Base-by-base conservation (phyloP, 2,329 filamentous ascomycete genomes). In the Plectosphaerella plurivora region DNA sequence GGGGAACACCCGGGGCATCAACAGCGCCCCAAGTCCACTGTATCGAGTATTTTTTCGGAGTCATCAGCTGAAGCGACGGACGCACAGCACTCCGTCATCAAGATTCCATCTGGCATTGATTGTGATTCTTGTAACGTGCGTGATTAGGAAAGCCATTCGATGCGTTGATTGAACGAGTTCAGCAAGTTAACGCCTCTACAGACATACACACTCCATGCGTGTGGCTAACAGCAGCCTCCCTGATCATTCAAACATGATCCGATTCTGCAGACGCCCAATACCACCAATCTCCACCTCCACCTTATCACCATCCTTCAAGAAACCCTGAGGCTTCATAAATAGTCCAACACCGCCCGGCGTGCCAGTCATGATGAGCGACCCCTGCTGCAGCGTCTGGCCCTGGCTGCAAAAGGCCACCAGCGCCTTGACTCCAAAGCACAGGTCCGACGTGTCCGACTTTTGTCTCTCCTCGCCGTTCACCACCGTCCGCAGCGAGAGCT, bases 381-480 rank as follows among this genome's bases (percentile, higher is more conserved):
- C 72, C 1, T 64, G 59, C 3, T 61, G 68, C 4, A 75, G 63
- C 2, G 72, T 76, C 0, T 73, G 73, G 16, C 73, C 66, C 54
- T 74, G 72, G 0, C 72, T 74, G 11, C 73, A 51, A 51, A 73
- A 74, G 62, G 66, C 71, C 33, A 75, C 61, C 3, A 75, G 58
- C 56, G 71, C 66, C 1, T 74, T 68, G 10, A 84, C 72, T 18
- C 64, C 71, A 60, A 82, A 82, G 52, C 82, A 81, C 22, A 82
- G 65, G 37, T 82, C 78, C 65, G 61, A 57, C 6, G 63, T 52
- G 14, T 53, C 55, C 24, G 61, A 72, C 52, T 75, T 73, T 63
- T 83, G 80, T 60, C 82, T 63, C 14, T 77, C 71, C 35, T 72
- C 69, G 12, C 75, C 77, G 57, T 82, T 82, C 68, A 78, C 73